These are phyloP conservation scores for Fusarium sp. DNA, from an alignment of 2,329 filamentous ascomycete genomes.

Conservation along the genomic window DNA sequence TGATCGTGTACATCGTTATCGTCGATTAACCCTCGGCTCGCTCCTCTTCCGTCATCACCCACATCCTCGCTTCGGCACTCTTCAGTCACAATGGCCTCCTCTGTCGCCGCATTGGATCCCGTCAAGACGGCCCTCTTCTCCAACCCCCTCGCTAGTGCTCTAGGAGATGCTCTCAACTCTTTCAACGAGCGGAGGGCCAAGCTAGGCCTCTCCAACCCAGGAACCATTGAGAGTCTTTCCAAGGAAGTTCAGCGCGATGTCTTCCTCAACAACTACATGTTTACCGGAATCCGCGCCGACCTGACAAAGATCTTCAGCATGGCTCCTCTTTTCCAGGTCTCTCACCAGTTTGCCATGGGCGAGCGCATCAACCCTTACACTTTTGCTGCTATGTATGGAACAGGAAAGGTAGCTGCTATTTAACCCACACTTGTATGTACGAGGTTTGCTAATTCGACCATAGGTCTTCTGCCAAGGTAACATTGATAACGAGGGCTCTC, in stretches of 20 bases:
- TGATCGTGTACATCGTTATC: conserved; percentile 33
- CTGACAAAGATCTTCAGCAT: conserved; percentile 97
- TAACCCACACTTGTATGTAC: conserved; percentile 14
- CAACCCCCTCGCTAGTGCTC: conserved; percentile 76
- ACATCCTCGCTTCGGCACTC: conserved; percentile 44
- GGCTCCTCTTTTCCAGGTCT: conserved; percentile 94
- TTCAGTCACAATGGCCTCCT: conserved; percentile 63
- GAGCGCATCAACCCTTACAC: conserved; percentile 94
- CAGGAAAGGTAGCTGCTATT: conserved; percentile 75
- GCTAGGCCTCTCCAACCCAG: conserved; percentile 91
- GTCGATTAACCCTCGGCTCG: conserved; percentile 36
- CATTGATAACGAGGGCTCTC: conserved; percentile 89
- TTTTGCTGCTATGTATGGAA: conserved; percentile 94
- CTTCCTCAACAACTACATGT: conserved; percentile 95
- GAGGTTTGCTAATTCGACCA: conserved; percentile 34
- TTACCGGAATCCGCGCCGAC: conserved; percentile 94
- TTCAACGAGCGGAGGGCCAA: conserved; percentile 89
- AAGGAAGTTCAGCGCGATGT: conserved; percentile 97
- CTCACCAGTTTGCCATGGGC: conserved; percentile 95
- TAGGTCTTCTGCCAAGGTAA: conserved; percentile 97
- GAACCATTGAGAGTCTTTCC: conserved; percentile 88
- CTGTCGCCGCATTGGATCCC: conserved; percentile 64
- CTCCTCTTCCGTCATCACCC: conserved; percentile 44
- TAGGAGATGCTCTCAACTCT: conserved; percentile 82
- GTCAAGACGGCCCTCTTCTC: conserved; percentile 73